Conservation (phyloP, 257 asterid species). For the Nicotiana tomentosiformis region DNA sequence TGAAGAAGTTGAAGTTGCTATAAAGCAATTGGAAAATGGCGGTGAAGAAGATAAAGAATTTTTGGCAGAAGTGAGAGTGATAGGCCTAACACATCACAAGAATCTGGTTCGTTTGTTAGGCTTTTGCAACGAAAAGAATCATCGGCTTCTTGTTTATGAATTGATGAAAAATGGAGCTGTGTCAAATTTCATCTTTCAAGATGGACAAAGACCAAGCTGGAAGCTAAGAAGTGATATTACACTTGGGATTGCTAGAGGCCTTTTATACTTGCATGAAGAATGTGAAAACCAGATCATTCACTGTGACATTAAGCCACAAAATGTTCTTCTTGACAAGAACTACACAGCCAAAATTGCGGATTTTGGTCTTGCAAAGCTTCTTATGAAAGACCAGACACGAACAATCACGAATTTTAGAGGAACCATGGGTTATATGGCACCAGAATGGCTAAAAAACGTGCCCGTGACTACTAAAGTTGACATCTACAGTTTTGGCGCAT, state of each 20-base stretch:
- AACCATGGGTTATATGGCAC: constrained; percentile 64
- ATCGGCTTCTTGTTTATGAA: constrained; percentile 45
- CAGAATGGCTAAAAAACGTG: constrained; percentile 47
- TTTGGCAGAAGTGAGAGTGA: constrained; percentile 43
- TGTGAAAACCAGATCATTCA: constrained; percentile 59
- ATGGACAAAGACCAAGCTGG: constrained; percentile 31
- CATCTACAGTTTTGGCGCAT: constrained; percentile 51
- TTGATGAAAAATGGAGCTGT: constrained; percentile 41
- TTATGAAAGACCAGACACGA: constrained; percentile 40
- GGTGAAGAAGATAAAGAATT: constrained; percentile 38
- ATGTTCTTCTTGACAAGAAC: constrained; percentile 45
- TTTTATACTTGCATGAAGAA: constrained; percentile 59
- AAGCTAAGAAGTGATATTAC: constrained; percentile 38
- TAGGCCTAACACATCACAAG: constrained; percentile 57
- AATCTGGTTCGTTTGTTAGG: constrained; percentile 52
- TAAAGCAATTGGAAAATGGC: constrained; percentile 37
- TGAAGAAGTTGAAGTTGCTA: constrained; percentile 39
- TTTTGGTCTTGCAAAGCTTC: constrained; percentile 54
- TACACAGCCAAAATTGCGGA: constrained; percentile 53
- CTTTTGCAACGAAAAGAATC: constrained; percentile 34
- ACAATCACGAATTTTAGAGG: constrained; percentile 44
- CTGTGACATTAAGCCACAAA: constrained; percentile 61
- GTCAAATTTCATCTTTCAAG: constrained; percentile 31
- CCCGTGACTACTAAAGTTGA: constrained; percentile 55
- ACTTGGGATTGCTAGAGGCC: constrained; percentile 46